phyloP scores from a whole-genome alignment of 208 protist genomes.

The Leishmania braziliensis region DNA sequence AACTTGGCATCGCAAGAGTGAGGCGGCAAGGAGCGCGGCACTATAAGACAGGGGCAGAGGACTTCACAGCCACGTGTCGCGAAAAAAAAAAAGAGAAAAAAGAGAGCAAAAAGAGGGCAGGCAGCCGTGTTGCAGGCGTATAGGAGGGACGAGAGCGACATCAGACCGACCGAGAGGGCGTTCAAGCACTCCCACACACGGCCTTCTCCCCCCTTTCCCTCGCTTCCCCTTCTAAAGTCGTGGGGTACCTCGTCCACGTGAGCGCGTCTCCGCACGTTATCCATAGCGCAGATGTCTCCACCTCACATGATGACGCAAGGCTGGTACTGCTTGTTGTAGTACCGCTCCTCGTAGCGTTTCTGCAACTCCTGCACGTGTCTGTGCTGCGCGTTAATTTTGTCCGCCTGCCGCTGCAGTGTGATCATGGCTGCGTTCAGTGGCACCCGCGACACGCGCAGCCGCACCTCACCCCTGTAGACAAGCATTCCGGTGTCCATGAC shows the following conservation, averaged over 20 bases:
- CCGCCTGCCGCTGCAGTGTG: constrained; percentile 28
- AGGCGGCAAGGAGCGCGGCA: background rate
- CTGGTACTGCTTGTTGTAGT: constrained; percentile 33
- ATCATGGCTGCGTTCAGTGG: constrained; percentile 38
- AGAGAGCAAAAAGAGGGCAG: background rate
- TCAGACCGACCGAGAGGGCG: background rate
- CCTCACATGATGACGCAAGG: constrained; percentile 38
- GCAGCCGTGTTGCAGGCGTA: background rate
- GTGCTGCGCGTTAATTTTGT: constrained; percentile 32
- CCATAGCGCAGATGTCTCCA: constrained; percentile 1
- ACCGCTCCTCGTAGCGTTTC: constrained; percentile 13
- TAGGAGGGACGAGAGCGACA: background rate
- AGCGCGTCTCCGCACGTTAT: background rate
- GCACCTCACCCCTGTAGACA: constrained; percentile 40
- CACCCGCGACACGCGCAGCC: constrained; percentile 52
- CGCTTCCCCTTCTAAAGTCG: background rate
- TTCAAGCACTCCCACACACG: background rate
- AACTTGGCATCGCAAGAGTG: background rate
- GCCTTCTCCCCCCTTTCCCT: background rate
- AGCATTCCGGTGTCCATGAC: background rate
- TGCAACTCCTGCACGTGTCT: constrained; percentile 1
- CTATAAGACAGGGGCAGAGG: background rate
- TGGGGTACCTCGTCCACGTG: background rate
- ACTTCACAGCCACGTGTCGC: background rate
- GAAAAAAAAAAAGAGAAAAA: constrained; percentile 10